Percentiles rank a stretch among this genome's conserved stretches.
Conservation (phyloP, 805 yeast species). For the Ogataea dorogensis region DNA sequence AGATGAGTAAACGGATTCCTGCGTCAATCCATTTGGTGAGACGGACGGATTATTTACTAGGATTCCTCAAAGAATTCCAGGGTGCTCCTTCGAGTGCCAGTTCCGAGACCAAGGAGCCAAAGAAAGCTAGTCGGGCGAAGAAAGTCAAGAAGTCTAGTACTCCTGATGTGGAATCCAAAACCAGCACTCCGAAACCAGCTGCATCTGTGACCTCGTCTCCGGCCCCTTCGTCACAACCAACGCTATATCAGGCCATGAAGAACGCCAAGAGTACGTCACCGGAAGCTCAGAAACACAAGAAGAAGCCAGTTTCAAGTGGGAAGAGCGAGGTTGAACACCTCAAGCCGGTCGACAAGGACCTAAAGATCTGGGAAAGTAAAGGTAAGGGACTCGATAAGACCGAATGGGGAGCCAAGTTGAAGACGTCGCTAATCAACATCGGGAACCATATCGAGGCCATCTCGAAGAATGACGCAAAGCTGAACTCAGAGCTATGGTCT, state of each 20-base stretch:
- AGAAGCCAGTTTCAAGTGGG: slow-evolving; percentile 14
- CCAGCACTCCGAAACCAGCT: slow-evolving; percentile 18
- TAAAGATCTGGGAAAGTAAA: slow-evolving; percentile 32
- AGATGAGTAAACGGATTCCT: slow-evolving; percentile 65
- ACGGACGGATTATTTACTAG: slow-evolving; percentile 82
- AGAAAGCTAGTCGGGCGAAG: slow-evolving; percentile 24
- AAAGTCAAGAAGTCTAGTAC: slow-evolving; percentile 26
- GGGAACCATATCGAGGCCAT: slow-evolving; percentile 33
- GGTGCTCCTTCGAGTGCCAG: slow-evolving; percentile 2
- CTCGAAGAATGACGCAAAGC: slow-evolving; percentile 17
- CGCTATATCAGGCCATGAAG: slow-evolving; percentile 23
- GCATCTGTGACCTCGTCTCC: slow-evolving; percentile 11
- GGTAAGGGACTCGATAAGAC: slow-evolving; percentile 34
- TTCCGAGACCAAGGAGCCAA: slow-evolving; percentile 12
- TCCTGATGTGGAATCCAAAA: slow-evolving; percentile 24
- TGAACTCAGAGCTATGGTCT: slow-evolving; percentile 32
- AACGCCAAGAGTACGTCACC: slow-evolving; percentile 9
- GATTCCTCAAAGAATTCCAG: slow-evolving; percentile 55
- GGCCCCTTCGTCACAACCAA: slow-evolving; percentile 20
- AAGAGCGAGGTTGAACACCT: slow-evolving; percentile 24
- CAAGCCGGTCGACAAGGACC: slow-evolving; percentile 29
- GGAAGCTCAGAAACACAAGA: slow-evolving; percentile 5
- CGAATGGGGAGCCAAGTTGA: slow-evolving; percentile 32
- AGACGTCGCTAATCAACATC: slow-evolving; percentile 29
- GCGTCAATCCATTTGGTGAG: slow-evolving; percentile 91